phyloP scores from a whole-genome alignment of 306 rosid genomes.

The Quercus glauca region DNA sequence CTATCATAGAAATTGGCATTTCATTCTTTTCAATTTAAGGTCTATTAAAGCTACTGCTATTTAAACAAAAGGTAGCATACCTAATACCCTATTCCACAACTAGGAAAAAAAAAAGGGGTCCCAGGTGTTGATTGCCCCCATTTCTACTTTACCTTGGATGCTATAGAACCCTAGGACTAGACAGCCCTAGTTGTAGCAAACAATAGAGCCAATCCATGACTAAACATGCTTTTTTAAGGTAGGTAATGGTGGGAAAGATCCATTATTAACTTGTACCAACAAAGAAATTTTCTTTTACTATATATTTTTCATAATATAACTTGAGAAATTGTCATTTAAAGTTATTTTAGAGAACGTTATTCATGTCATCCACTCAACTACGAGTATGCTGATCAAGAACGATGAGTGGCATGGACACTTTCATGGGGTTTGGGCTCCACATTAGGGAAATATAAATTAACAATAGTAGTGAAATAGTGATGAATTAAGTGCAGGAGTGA shows the following conservation, averaged over 20 bases:
- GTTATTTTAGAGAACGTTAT: neutral
- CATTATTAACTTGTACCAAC: slow-evolving; percentile 8
- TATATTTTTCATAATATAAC: neutral
- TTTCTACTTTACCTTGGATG: slow-evolving; percentile 6
- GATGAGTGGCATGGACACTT: no score
- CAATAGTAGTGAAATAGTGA: neutral
- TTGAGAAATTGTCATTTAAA: neutral
- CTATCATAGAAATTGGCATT: no score
- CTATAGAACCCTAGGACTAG: slow-evolving; percentile 2
- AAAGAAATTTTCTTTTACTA: neutral
- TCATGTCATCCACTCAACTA: neutral
- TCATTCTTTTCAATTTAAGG: no score
- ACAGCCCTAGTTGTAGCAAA: slow-evolving; percentile 7
- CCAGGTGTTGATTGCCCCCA: neutral
- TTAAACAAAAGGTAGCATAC: no score
- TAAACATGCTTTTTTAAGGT: slow-evolving; percentile 24
- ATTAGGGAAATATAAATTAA: no score
- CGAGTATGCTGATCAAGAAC: no score
- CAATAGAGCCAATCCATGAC: slow-evolving; percentile 17
- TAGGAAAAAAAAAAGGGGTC: neutral
- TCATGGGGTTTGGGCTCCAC: no score
- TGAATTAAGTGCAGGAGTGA: neutral
- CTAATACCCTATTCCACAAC: neutral
- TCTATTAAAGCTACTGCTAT: no score
- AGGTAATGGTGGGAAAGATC: slow-evolving; percentile 11